Evolutionary conservation across 768 basidiomycete genomes (phyloP), one percentile per base, ranked within the genome.

Genomic region (Boletus reticulatus): DNA sequence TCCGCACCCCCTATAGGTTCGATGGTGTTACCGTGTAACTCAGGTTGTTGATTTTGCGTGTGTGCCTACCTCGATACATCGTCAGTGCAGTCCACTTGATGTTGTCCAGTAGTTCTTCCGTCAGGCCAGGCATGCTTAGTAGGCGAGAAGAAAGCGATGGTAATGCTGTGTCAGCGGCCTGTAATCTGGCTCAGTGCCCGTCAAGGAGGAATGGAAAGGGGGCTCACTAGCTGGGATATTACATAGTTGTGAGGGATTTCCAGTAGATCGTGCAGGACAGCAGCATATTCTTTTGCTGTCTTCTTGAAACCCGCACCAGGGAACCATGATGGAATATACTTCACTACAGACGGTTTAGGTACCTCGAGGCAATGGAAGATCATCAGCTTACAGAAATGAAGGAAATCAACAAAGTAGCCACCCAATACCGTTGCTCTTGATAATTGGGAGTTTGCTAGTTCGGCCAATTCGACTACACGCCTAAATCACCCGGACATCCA

Each of bases 381-480:
- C 6, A n/a, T 6, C 14, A 0, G 14, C 38, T 39, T n/a, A 39
- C 17, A 39, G 16, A 39, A 39, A 39, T 11, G 38, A 8, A 39
- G 12, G n/a, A 67, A 22, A 44, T 67, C 66, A 11, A 63, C 66
- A 14, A 49, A 52, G 14, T 55, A 45, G 13, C 9, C 27, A 6
- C 63, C 56, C 10, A 46, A 22, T 9, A 44, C n/a, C 1, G 47
- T 57, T 4, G 52, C 46, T 32, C 41, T 32, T 19, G 63, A 60
- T 12, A 75, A 42, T 19, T 59, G 62, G 14, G 53, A 57, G 45
- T 69, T 58, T 37, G 70, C 70, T 31, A 58, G 44, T 11, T 72
- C 59, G 6, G 67, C 72, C 6, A 72, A 53, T 8, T 51, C 54
- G 38, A 77, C 61, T 41, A n/a, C n/a, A n/a, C n/a, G n/a, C n/a